These are phyloP conservation scores for Capsaspora owczarzaki DNA, from an alignment of 78 protist genomes.

Conservation along the genomic window DNA sequence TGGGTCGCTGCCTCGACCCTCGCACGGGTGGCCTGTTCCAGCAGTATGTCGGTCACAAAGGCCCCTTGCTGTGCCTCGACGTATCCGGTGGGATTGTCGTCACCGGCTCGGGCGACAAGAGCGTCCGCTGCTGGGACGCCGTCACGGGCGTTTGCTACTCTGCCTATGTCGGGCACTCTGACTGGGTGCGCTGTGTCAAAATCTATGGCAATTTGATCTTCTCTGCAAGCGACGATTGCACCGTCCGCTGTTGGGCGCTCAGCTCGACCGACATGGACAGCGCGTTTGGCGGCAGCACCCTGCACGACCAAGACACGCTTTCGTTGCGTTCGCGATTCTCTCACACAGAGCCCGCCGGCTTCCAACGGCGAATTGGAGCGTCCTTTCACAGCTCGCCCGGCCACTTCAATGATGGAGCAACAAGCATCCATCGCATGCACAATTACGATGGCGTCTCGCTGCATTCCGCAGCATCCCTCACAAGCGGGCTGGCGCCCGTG, in stretches of 20 bases:
- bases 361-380: too few relatives aligned
- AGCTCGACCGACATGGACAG: background rate
- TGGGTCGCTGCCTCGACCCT: background rate
- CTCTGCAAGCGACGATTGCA: background rate
- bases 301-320: too few relatives aligned
- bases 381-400: too few relatives aligned
- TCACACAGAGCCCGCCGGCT: too few relatives aligned
- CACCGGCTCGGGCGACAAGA: slow-evolving; percentile 1
- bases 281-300: slow-evolving; percentile 4
- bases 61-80: background rate
- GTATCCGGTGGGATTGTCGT: background rate
- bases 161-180: background rate
- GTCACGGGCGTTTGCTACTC: background rate
- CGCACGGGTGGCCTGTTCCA: background rate
- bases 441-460: too few relatives aligned
- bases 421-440: too few relatives aligned
- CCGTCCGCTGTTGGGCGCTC: background rate
- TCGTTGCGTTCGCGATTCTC: too few relatives aligned
- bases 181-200: background rate
- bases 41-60: background rate
- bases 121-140: background rate
- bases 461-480: too few relatives aligned
- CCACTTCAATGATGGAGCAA: too few relatives aligned
- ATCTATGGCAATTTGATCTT: background rate
- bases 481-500: too few relatives aligned